A percentile compares a stretch with the other conserved stretches of the same genome.
Evolutionary conservation across 441 rosid species (phyloP).

Genomic region (Melastoma candidum): DNA sequence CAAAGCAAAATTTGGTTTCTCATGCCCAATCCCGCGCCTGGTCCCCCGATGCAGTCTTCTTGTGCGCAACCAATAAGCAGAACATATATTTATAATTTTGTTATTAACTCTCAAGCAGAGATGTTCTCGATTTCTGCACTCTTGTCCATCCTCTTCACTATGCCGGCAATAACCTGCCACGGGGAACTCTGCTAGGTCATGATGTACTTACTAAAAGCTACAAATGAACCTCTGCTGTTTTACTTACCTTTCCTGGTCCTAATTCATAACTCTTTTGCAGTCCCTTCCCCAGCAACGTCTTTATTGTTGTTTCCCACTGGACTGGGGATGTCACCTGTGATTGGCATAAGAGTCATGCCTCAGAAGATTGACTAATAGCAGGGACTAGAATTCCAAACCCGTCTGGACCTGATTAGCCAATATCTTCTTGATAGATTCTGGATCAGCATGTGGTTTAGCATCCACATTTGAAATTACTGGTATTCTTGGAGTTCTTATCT

Average conservation of each 20-base stretch:
- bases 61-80: neutral
- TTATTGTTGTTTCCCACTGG: conserved; percentile 95
- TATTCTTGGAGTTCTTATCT: conserved; percentile 66
- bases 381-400: neutral
- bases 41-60: no score
- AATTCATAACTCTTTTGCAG: conserved; percentile 80
- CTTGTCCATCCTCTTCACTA: conserved; percentile 85
- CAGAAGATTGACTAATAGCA: neutral
- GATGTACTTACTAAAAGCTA: neutral
- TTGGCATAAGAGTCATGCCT: conserved; percentile 5
- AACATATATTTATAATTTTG: neutral
- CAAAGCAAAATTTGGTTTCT: no score
- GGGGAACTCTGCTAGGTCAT: conserved; percentile 10
- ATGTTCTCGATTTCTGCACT: conserved; percentile 64
- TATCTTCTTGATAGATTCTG: conserved; percentile 77
- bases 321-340: conserved; percentile 89
- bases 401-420: conserved; percentile 64
- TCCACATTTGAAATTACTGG: conserved; percentile 96
- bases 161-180: conserved; percentile 86
- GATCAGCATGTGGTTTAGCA: conserved; percentile 87
- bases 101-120: conserved; percentile 35
- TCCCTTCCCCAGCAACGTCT: conserved; percentile 65
- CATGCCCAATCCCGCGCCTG: neutral
- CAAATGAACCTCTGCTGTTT: neutral
- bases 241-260: conserved; percentile 91